Evolutionary conservation across 371 early-diverging fungal genomes (phyloP).

Genomic region (Cokeromyces recurvatus): DNA sequence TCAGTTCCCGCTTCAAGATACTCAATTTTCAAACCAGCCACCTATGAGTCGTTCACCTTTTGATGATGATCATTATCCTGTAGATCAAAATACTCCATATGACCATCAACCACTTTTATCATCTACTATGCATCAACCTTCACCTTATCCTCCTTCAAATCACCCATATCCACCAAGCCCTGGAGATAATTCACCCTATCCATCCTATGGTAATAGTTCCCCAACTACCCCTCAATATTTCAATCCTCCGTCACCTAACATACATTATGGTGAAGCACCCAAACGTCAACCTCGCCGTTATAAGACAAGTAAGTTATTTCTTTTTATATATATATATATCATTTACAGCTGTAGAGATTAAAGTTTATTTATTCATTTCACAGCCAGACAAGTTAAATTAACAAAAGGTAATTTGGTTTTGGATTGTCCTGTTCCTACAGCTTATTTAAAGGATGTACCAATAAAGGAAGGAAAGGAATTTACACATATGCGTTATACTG

Average conservation of each 20-base stretch:
- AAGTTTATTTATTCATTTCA: too few species aligned
- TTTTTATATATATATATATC: too few species aligned
- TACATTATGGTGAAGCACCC: slow-evolving; percentile 53
- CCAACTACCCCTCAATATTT: slow-evolving; percentile 7
- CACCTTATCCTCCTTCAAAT: slow-evolving; percentile 1
- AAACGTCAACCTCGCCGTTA: slow-evolving; percentile 54
- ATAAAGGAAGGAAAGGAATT: slow-evolving; percentile 64
- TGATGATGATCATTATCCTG: slow-evolving; percentile 35
- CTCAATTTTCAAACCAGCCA: slow-evolving; percentile 38
- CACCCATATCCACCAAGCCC: slow-evolving; percentile 7
- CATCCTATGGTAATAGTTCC: slow-evolving; percentile 5
- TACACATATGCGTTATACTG: slow-evolving; percentile 78
- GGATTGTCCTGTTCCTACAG: slow-evolving; percentile 69
- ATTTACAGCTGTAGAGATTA: too few species aligned
- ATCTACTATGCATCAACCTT: neutral
- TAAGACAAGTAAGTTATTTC: slow-evolving; percentile 46
- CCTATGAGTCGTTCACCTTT: slow-evolving; percentile 35
- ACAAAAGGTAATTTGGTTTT: slow-evolving; percentile 73
- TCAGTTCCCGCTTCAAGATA: slow-evolving; percentile 45
- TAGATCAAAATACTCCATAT: slow-evolving; percentile 16
- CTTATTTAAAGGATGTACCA: slow-evolving; percentile 54
- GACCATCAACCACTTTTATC: slow-evolving; percentile 17
- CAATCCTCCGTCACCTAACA: slow-evolving; percentile 22
- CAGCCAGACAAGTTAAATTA: slow-evolving; percentile 54
- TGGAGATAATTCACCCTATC: slow-evolving; percentile 13